Percentiles rank a stretch among this genome's conserved stretches.
These are phyloP conservation scores for Colletotrichum lentis DNA, from an alignment of 2,329 filamentous ascomycete species.

Conservation along the genomic window DNA sequence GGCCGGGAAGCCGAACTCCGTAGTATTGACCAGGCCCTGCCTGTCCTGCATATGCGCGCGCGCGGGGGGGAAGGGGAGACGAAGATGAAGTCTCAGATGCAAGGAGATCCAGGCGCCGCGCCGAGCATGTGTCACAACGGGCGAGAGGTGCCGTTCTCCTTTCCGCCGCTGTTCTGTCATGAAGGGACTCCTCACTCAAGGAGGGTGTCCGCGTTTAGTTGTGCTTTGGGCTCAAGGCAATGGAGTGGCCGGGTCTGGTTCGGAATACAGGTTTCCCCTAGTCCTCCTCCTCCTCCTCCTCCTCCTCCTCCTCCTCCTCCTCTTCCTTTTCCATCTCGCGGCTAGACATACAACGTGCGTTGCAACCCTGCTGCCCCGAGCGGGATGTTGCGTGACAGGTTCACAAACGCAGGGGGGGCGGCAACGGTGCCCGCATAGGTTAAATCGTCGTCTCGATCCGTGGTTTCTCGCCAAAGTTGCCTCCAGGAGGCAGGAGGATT, in stretches of 20 bases:
- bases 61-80: too few species aligned
- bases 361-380: neutral
- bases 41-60: neutral
- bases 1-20: too few species aligned
- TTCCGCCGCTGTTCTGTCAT: slow-evolving; percentile 4
- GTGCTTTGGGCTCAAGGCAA: neutral
- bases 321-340: too few species aligned
- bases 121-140: slow-evolving; percentile 19
- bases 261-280: too few species aligned
- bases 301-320: neutral
- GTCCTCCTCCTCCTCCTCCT: neutral
- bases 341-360: neutral
- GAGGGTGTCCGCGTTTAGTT: neutral
- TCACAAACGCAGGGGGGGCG: neutral
- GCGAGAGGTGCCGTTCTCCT: slow-evolving; percentile 15
- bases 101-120: slow-evolving; percentile 22
- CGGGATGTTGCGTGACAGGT: neutral
- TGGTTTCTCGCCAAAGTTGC: neutral
- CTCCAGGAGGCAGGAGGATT: neutral
- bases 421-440: neutral
- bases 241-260: too few species aligned
- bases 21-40: too few species aligned
- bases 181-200: too few species aligned
- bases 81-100: neutral
- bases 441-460: neutral